Evolutionary conservation across 148 eudicot species (phyloP).

Genomic region (Persicaria tinctoria): DNA sequence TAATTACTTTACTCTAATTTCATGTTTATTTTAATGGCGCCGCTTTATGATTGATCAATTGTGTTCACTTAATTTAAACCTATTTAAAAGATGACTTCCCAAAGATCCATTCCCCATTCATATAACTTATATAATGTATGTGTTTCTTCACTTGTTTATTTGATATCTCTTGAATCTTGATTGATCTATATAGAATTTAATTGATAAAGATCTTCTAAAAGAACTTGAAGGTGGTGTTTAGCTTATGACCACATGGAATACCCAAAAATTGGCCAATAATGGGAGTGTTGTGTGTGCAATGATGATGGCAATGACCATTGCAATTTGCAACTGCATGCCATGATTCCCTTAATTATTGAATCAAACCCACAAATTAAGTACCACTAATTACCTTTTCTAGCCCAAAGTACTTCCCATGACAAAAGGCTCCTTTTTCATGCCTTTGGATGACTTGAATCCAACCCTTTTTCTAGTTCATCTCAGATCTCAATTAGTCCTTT

Average conservation of each 20-base stretch:
- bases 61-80: too few relatives aligned
- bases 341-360: constrained; percentile 8
- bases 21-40: too few relatives aligned
- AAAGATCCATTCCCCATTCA: too few relatives aligned
- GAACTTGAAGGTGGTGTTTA: neutral
- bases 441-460: constrained; percentile 1
- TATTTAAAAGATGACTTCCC: too few relatives aligned
- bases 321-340: constrained; percentile 2
- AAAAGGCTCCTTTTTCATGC: constrained; percentile 1
- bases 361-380: neutral
- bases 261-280: constrained; percentile 21
- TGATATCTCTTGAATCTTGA: too few relatives aligned
- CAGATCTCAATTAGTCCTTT: constrained; percentile 1
- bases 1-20: too few relatives aligned
- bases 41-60: too few relatives aligned
- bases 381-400: neutral
- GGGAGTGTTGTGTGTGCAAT: constrained; percentile 23
- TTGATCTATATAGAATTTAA: too few relatives aligned
- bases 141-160: too few relatives aligned
- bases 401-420: constrained; percentile 12
- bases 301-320: constrained; percentile 17
- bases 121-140: too few relatives aligned
- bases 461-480: neutral
- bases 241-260: neutral
- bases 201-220: neutral